These are phyloP conservation scores for Albizia julibrissin DNA, from an alignment of 306 rosid genomes.

Conservation along the genomic window DNA sequence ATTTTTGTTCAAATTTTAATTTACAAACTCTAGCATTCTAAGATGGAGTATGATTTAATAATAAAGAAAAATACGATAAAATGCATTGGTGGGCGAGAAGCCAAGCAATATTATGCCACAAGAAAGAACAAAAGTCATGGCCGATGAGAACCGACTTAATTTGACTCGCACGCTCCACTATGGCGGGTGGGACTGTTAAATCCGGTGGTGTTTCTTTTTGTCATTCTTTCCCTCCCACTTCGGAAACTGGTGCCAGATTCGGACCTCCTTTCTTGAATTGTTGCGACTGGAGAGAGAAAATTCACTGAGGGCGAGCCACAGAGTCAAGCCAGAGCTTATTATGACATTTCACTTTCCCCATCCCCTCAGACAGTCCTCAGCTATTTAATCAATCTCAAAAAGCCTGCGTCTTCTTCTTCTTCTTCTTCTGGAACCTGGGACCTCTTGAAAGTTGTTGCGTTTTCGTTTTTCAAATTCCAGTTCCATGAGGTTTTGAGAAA, in stretches of 20 bases:
- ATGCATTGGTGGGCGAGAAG: background rate
- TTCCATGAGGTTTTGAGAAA: background rate
- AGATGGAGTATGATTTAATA: no score
- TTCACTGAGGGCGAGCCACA: background rate
- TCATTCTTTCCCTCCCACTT: slow-evolving; percentile 37
- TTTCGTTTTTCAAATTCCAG: background rate
- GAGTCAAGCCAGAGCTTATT: background rate
- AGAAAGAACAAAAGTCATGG: background rate
- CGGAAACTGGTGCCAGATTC: slow-evolving; percentile 44
- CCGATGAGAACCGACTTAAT: background rate
- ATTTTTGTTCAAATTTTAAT: no score
- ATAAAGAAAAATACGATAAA: no score
- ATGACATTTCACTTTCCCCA: slow-evolving; percentile 46
- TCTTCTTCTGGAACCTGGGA: slow-evolving; percentile 2
- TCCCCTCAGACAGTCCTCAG: background rate
- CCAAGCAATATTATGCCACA: background rate
- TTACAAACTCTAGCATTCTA: no score
- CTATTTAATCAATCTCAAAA: slow-evolving; percentile 12
- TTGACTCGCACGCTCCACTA: slow-evolving; percentile 41
- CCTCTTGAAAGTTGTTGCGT: slow-evolving; percentile 11
- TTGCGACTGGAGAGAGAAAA: slow-evolving; percentile 17
- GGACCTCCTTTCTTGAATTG: slow-evolving; percentile 33
- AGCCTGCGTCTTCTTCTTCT: slow-evolving; percentile 42
- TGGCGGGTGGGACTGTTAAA: slow-evolving; percentile 32
- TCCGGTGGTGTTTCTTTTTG: slow-evolving; percentile 41